Base-by-base conservation (phyloP, 768 basidiomycete genomes). In the Podaxis sp. region DNA sequence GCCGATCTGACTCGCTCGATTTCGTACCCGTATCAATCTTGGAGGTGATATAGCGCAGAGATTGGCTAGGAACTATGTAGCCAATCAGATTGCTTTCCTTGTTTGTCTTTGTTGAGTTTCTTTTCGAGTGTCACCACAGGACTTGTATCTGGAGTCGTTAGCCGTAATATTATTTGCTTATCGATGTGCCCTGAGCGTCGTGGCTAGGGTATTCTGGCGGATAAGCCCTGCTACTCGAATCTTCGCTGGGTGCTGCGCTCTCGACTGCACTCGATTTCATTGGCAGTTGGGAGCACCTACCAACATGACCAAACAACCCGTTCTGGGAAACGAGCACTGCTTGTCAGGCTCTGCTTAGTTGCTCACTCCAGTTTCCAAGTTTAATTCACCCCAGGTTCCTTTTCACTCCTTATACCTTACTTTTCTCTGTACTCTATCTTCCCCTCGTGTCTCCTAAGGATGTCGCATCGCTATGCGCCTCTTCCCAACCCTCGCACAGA, bases 381-480 rank as follows among this genome's bases (percentile, higher is more conserved):
- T 25, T 10, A 23, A 4, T 16, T 46, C n/a, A 32, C 13, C 40
- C 6, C 36, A 37, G 25, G 27, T 40, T 35, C 32, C 46, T 63
- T 63, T 18, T 28, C 58, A 13, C 53, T 59, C 59, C 61, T 60
- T 71, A 65, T 59, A 52, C 66, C 64, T 59, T 55, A 38, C 42
- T 37, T 52, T 37, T 58, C 37, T 32, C 60, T 55, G 52, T 65
- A 25, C 55, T 50, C 55, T 63, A 55, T 37, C 66, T 55, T 38
- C 46, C 51, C 27, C 44, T 61, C 62, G 55, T 63, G 54, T 50
- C n/a, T n/a, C 7, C 38, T 28, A 27, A 40, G 36, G 59, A 81
- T 81, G 80, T 71, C 86, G 66, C 80, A 77, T 65, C 82, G 84
- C 65, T 91, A 91, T 79, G 84, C 85, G 1, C 84, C 89, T 61